A percentile compares a stretch with the other conserved stretches of the same genome.
phyloP scores from a whole-genome alignment of 441 rosid genomes.

The Gossypium laxum region DNA sequence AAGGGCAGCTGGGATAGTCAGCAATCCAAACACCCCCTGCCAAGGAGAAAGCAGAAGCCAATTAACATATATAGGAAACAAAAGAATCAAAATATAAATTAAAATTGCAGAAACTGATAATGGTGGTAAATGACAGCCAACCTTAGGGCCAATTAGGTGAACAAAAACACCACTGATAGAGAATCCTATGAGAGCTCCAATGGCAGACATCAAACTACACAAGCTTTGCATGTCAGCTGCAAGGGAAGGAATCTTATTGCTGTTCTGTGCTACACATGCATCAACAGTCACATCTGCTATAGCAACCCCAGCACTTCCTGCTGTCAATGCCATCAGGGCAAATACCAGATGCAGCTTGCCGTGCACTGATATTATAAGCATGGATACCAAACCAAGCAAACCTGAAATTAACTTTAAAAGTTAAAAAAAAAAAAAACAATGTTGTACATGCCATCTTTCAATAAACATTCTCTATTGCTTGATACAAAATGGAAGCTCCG shows the following conservation, averaged over 20 bases:
- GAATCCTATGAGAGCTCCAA: constrained; percentile 74
- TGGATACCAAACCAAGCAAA: constrained; percentile 50
- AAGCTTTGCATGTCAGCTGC: constrained; percentile 97
- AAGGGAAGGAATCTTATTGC: constrained; percentile 61
- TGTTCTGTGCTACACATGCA: constrained; percentile 89
- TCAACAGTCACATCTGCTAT: constrained; percentile 97
- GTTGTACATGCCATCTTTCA: too few relatives aligned
- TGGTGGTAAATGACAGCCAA: constrained; percentile 15
- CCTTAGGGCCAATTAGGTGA: constrained; percentile 86
- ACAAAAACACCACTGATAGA: constrained; percentile 72
- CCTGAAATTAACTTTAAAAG: constrained; percentile 35
- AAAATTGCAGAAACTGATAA: not conserved
- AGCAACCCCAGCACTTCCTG: constrained; percentile 66
- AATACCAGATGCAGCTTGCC: constrained; percentile 57
- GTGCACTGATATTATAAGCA: constrained; percentile 57
- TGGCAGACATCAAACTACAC: constrained; percentile 59
- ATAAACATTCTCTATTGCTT: not conserved
- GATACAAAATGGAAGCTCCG: too few relatives aligned
- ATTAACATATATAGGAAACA: not conserved
- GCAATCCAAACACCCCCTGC: constrained; percentile 80
- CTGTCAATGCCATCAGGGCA: constrained; percentile 56
- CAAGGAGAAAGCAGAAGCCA: constrained; percentile 13
- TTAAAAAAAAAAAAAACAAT: not conserved
- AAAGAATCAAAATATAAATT: not conserved
- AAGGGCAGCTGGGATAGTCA: constrained; percentile 65